Percentiles rank a stretch among this genome's conserved stretches.
Conservation (phyloP, 805 yeast species). For the Ogataea ganodermae region DNA sequence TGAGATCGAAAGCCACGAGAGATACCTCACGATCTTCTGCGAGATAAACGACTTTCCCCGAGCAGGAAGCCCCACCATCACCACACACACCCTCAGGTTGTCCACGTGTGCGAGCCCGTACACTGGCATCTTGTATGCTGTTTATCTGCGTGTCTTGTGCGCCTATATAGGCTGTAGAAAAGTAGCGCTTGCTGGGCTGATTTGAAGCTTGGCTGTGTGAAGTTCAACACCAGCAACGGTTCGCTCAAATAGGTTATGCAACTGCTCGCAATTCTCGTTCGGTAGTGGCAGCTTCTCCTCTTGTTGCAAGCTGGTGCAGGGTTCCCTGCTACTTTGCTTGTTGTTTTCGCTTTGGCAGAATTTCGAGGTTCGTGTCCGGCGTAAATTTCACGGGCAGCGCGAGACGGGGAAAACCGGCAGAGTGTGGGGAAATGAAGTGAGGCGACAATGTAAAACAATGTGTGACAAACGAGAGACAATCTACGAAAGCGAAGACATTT, state of each 20-base stretch:
- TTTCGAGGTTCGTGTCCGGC: conserved; percentile 2
- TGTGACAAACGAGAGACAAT: too few relatives aligned
- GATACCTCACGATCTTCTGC: conserved; percentile 87
- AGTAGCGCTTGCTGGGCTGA: neutral
- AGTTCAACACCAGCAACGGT: neutral
- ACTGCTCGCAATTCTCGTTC: neutral
- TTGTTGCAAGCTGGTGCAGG: neutral
- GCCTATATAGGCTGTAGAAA: neutral
- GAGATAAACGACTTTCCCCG: conserved; percentile 95
- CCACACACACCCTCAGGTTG: conserved; percentile 78
- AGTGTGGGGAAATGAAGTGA: neutral
- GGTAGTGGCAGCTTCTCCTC: neutral
- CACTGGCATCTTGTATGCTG: conserved; percentile 47
- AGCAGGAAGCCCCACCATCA: conserved; percentile 87
- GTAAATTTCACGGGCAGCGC: conserved; percentile 3
- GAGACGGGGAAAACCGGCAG: conserved; percentile 1
- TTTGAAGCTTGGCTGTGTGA: neutral
- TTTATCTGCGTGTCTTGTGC: neutral
- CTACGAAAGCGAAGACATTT: too few relatives aligned
- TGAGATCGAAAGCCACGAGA: conserved; percentile 87
- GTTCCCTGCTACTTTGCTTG: neutral
- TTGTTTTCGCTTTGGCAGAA: conserved; percentile 2
- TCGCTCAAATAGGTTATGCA: neutral
- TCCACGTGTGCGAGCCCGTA: conserved; percentile 61
- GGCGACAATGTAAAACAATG: too few relatives aligned